phyloP scores from a whole-genome alignment of 257 asterid species.

The Solanum corneliomulleri region DNA sequence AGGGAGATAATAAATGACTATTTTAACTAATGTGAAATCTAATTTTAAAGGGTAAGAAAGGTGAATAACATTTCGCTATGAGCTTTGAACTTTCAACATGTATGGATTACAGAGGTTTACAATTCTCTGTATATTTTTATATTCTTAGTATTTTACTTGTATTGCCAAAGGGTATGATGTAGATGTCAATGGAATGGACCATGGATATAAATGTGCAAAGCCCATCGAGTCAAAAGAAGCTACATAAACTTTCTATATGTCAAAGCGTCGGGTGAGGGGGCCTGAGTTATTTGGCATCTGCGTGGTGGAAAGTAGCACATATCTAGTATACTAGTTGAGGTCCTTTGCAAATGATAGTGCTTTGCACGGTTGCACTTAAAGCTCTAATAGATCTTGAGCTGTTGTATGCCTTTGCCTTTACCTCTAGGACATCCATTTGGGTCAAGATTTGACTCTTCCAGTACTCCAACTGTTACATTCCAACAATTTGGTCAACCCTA shows the following conservation, averaged over 20 bases:
- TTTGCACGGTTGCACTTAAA: not conserved
- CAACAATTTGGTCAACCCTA: not conserved
- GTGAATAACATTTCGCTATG: not conserved
- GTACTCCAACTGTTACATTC: not conserved
- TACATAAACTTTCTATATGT: not conserved
- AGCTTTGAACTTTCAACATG: not conserved
- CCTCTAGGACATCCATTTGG: not conserved
- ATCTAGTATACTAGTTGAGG: not conserved
- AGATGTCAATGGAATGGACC: not conserved
- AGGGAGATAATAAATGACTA: not conserved
- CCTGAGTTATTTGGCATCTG: not conserved
- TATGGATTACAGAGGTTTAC: not conserved
- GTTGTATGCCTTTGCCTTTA: not conserved
- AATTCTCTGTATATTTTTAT: not conserved
- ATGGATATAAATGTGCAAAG: not conserved
- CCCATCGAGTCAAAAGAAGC: not conserved
- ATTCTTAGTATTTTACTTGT: not conserved
- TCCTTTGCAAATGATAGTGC: not conserved
- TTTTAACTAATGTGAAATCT: not conserved
- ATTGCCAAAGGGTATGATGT: not conserved
- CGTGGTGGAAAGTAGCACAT: not conserved
- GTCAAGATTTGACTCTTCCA: not conserved
- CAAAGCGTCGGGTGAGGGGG: not conserved
- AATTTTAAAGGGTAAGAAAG: not conserved
- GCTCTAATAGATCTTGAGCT: not conserved